phyloP scores from a whole-genome alignment of 2,329 filamentous ascomycete species.

The Corynespora cassiicola region DNA sequence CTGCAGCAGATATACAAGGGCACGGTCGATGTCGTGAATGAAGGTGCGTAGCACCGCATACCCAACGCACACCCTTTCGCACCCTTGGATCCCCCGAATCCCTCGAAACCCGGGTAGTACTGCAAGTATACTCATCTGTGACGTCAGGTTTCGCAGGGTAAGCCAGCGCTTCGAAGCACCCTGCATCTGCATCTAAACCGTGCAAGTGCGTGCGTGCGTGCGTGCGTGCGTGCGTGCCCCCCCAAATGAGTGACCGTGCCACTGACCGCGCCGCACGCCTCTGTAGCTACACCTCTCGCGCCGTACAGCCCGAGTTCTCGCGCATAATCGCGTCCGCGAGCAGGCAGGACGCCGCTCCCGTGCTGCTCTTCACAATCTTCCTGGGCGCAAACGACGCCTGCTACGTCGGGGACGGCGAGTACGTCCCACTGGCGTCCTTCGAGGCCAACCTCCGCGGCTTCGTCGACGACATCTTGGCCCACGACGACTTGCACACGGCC shows the following conservation, averaged over 20 bases:
- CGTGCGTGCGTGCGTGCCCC: no score
- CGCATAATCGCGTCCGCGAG: constrained; percentile 29
- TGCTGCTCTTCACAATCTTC: constrained; percentile 49
- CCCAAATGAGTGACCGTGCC: no score
- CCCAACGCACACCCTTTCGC: no score
- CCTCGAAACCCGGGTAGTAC: no score
- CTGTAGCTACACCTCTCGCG: constrained; percentile 34
- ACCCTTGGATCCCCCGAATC: no score
- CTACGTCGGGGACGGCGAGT: constrained; percentile 24
- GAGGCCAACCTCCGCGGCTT: constrained; percentile 44
- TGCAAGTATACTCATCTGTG: no score
- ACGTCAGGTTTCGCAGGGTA: no score
- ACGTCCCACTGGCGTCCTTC: constrained; percentile 41
- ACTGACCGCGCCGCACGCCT: neutral
- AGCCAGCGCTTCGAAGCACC: no score
- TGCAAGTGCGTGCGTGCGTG: no score
- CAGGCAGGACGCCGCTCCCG: constrained; percentile 22
- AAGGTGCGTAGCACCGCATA: constrained; percentile 27
- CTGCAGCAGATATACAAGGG: constrained; percentile 31
- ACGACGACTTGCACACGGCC: constrained; percentile 34
- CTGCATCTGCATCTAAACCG: no score
- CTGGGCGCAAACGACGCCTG: constrained; percentile 50
- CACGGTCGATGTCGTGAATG: constrained; percentile 34
- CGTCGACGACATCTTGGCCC: constrained; percentile 39
- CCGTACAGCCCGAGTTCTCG: constrained; percentile 28